A percentile compares a stretch with the other conserved stretches of the same genome.
phyloP scores from a whole-genome alignment of 331 rosid species.

The Telfairia occidentalis region DNA sequence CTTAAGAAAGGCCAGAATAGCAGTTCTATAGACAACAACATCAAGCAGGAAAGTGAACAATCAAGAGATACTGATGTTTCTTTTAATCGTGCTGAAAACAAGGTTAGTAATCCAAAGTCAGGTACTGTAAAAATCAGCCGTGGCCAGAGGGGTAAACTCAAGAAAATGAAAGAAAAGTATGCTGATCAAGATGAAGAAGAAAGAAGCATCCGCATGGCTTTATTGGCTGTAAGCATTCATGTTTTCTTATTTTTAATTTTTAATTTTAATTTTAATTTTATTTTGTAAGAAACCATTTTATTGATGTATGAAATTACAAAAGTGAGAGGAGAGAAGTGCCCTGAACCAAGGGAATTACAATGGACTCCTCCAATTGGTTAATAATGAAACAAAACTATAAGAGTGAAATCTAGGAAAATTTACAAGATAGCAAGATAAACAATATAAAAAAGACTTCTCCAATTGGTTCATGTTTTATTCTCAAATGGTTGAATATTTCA shows the following conservation, averaged over 20 bases:
- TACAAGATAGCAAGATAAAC: no score
- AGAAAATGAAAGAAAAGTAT: slow-evolving; percentile 91
- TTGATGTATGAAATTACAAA: no score
- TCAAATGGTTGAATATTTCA: slow-evolving; percentile 6
- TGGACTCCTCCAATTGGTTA: no score
- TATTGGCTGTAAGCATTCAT: slow-evolving; percentile 72
- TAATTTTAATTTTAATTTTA: no score
- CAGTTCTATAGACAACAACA: slow-evolving; percentile 29
- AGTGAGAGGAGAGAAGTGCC: no score
- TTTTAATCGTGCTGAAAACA: slow-evolving; percentile 31
- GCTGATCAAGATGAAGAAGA: slow-evolving; percentile 98
- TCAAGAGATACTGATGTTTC: slow-evolving; percentile 28
- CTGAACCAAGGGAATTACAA: no score
- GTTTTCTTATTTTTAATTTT: no score
- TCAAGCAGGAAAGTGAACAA: slow-evolving; percentile 32
- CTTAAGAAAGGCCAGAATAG: slow-evolving; percentile 62
- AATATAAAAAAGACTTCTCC: no score
- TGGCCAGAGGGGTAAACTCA: slow-evolving; percentile 78
- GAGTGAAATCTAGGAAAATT: no score
- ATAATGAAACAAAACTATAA: no score
- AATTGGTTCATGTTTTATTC: neutral
- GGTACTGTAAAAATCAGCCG: slow-evolving; percentile 61
- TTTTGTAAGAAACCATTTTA: no score
- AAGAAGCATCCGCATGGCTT: slow-evolving; percentile 87
- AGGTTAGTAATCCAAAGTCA: slow-evolving; percentile 39